Base-by-base conservation (phyloP, 73 alveolate species). In the Paramecium octaurelia region DNA sequence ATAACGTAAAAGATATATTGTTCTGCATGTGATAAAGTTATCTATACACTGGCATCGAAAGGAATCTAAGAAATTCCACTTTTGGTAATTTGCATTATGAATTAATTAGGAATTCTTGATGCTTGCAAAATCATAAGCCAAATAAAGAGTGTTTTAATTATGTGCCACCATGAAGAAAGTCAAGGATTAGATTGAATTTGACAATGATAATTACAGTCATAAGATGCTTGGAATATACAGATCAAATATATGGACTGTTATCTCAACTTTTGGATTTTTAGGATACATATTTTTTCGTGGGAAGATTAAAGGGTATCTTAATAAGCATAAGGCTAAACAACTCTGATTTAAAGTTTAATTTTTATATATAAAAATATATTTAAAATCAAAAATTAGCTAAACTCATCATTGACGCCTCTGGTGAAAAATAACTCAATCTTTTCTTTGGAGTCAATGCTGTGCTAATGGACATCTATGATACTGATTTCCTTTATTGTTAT, bases 91-190 rank as follows among this genome's bases (percentile, higher is more conserved):
- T 16, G 21, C 21, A 16, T 75, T 8, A 35, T 23, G 31, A 9
- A 12, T 29, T 38, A 38, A 42, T 35, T 75, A 75, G 88, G 70
- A 80, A 80, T 80, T 80, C 14, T 80, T 80, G 24, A 18, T 80
- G 34, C 57, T 80, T 9, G 75, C 91, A 7, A 80, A 80, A 80
- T 24, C 42, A 9, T 46, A 80, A 43, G 70, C 91, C 18, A 80
- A 80, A 48, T 43, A 80, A 43, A 80, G 57, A 48, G 75, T 80
- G 2, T 31, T 38, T 80, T 80, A 80, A 80, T 42, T 80, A 44
- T 80, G 91, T 43, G 91, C 91, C 2, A 80, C 91, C 12, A 80
- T 48, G 91, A 44, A 34, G 8, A 80, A 80, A 80, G 76, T 80
- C 1, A 80, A 12, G 12, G 75, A 42, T 23, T 80, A 80, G n/a